Evolutionary conservation across 2,329 filamentous ascomycete species (phyloP).

Genomic region (Fusarium hainanense): DNA sequence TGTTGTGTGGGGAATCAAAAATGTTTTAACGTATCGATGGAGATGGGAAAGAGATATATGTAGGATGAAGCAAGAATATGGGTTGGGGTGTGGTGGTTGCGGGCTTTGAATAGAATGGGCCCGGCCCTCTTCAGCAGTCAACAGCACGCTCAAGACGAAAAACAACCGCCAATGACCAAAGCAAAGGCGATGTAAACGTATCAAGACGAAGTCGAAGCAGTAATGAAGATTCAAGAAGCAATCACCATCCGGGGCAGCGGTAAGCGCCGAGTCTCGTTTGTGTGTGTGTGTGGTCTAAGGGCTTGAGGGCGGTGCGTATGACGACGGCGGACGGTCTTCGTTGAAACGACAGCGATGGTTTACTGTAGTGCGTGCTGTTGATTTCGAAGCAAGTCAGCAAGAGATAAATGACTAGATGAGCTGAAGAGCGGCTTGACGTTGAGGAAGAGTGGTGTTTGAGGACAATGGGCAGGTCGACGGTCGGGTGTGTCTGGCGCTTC

Average conservation of each 20-base stretch:
- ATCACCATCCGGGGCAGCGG: constrained; percentile 49
- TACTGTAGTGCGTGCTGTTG: constrained; percentile 14
- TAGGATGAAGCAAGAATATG: constrained; percentile 32
- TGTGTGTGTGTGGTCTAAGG: constrained; percentile 43
- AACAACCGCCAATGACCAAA: constrained; percentile 39
- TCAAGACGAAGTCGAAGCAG: constrained; percentile 30
- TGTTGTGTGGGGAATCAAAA: constrained; percentile 45
- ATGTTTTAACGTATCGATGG: constrained; percentile 44
- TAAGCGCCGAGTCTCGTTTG: constrained; percentile 49
- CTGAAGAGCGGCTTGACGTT: constrained; percentile 12
- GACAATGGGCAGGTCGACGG: constrained; percentile 27
- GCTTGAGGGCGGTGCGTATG: constrained; percentile 47
- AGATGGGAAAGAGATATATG: constrained; percentile 32
- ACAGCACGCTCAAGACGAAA: constrained; percentile 40
- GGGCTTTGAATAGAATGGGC: constrained; percentile 50
- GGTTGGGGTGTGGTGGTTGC: constrained; percentile 45
- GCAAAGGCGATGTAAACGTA: constrained; percentile 30
- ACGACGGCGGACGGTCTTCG: constrained; percentile 39
- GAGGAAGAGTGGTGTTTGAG: constrained; percentile 20
- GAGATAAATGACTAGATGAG: constrained; percentile 14
- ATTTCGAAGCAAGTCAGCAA: constrained; percentile 40
- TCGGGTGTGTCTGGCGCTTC: constrained; percentile 40
- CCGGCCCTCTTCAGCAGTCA: constrained; percentile 44
- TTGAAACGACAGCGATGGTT: constrained; percentile 34
- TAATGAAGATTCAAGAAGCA: constrained; percentile 42